Percentiles rank a stretch among this genome's conserved stretches.
Evolutionary conservation across 2,329 filamentous ascomycete species (phyloP).

Genomic region (Mycosphaerelloides madeirae): DNA sequence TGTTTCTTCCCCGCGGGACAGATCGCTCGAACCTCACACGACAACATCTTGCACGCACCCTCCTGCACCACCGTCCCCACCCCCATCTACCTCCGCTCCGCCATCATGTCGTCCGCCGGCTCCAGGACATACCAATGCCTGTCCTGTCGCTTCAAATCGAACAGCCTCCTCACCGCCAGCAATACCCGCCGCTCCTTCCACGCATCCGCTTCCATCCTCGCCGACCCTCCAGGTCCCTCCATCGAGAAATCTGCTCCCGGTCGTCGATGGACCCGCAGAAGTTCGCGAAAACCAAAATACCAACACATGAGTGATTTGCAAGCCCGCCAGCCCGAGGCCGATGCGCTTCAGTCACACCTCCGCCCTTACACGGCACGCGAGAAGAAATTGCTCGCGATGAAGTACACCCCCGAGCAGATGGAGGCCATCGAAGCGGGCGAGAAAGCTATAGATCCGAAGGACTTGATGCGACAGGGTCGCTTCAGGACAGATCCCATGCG

Average conservation of each 20-base stretch:
- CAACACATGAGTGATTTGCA: too few species aligned
- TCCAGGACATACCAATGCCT: constrained; percentile 30
- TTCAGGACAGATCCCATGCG: constrained; percentile 68
- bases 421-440: constrained; percentile 78
- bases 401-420: constrained; percentile 77
- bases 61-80: neutral
- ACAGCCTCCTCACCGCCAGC: constrained; percentile 12
- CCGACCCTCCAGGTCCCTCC: constrained; percentile 36
- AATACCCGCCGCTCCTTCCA: constrained; percentile 37
- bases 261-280: too few species aligned
- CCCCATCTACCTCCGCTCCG: constrained; percentile 1
- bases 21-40: too few species aligned
- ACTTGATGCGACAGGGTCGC: constrained; percentile 68
- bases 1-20: too few species aligned
- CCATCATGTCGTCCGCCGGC: constrained; percentile 18
- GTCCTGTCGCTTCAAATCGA: constrained; percentile 27
- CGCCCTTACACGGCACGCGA: constrained; percentile 62
- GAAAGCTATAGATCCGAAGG: constrained; percentile 65
- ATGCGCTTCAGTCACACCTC: constrained; percentile 18
- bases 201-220: constrained; percentile 35
- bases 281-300: too few species aligned
- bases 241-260: too few species aligned
- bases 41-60: neutral
- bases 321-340: constrained; percentile 14
- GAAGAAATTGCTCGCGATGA: constrained; percentile 55